Conservation (phyloP, 208 protist species). For the Tetramitus jugosus region DNA sequence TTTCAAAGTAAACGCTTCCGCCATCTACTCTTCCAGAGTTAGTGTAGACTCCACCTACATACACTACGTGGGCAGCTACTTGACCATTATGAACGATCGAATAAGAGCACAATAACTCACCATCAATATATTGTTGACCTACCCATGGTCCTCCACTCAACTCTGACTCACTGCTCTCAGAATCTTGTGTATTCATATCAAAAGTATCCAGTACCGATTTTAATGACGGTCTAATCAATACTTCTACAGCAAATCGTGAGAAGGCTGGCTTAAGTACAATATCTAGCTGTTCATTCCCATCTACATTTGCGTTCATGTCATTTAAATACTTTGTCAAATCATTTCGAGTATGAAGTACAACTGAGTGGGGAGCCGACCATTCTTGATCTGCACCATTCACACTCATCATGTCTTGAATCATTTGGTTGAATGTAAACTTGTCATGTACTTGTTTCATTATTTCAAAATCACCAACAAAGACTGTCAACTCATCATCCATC, state of each 20-base stretch:
- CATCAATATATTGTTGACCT: conserved; percentile 11
- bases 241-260: not conserved
- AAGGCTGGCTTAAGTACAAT: conserved; percentile 10
- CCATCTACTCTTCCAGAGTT: not conserved
- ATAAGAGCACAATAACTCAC: not conserved
- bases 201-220: too few relatives aligned
- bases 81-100: not conserved
- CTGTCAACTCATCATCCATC: not conserved
- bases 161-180: not conserved
- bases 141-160: not conserved
- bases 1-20: not conserved
- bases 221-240: not conserved
- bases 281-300: not conserved
- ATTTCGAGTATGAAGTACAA: not conserved
- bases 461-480: not conserved
- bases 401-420: not conserved
- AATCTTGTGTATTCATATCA: not conserved
- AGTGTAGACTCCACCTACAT: not conserved
- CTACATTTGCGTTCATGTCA: not conserved
- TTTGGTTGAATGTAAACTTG: conserved; percentile 7
- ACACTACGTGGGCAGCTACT: not conserved
- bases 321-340: not conserved
- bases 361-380: not conserved
- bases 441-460: not conserved
- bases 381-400: not conserved